Conservation (phyloP, 2,329 filamentous ascomycete genomes). For the Fusarium caatingaense region DNA sequence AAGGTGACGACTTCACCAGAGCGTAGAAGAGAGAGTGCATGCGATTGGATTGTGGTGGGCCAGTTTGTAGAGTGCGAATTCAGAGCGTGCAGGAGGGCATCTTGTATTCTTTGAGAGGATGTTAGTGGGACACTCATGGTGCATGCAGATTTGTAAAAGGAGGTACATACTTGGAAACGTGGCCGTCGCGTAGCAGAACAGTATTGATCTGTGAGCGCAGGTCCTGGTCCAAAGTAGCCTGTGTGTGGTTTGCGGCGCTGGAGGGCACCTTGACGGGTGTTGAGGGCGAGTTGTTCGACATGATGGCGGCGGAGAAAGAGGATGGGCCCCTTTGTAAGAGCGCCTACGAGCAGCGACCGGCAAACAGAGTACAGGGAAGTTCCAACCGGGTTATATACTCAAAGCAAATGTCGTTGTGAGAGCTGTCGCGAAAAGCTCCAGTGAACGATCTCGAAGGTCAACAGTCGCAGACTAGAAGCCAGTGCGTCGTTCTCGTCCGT, state of each 20-base stretch:
- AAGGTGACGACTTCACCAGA: constrained; percentile 70
- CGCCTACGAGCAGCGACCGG: background rate
- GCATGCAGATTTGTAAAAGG: background rate
- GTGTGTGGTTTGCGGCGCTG: constrained; percentile 68
- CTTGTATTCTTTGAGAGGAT: constrained; percentile 63
- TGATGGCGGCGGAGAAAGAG: constrained; percentile 36
- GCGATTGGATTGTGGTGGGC: constrained; percentile 69
- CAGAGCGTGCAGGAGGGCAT: constrained; percentile 70
- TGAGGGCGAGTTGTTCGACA: constrained; percentile 61
- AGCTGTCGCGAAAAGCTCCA: constrained; percentile 3
- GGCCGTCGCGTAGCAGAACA: constrained; percentile 67
- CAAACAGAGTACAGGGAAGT: background rate
- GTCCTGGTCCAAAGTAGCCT: constrained; percentile 70
- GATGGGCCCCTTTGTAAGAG: constrained; percentile 2
- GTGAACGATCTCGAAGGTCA: constrained; percentile 10
- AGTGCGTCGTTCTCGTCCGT: background rate
- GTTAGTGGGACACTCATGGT: constrained; percentile 10
- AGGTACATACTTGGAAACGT: constrained; percentile 65
- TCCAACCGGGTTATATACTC: background rate
- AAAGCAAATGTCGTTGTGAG: background rate
- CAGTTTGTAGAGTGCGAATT: constrained; percentile 70
- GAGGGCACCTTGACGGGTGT: constrained; percentile 71
- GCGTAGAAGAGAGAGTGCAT: constrained; percentile 70
- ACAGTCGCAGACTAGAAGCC: background rate
- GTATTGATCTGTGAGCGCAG: constrained; percentile 72